Conservation (phyloP, 805 yeast species). For the Barnettozyma populi region DNA sequence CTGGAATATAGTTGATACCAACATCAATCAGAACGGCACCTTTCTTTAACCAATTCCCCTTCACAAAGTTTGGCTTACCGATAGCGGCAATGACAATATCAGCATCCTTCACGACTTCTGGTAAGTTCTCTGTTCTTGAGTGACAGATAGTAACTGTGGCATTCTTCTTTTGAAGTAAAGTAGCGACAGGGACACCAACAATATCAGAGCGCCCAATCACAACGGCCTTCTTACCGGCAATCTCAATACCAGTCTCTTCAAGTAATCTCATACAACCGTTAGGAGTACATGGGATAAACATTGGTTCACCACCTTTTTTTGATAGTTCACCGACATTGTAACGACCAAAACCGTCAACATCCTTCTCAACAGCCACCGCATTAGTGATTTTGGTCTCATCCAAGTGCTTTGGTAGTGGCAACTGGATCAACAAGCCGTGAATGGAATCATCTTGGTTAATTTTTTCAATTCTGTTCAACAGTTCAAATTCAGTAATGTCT, state of each 20-base stretch:
- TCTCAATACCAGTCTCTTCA: slow-evolving; percentile 57
- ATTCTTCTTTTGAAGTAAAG: slow-evolving; percentile 64
- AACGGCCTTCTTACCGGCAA: slow-evolving; percentile 81
- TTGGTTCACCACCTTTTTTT: slow-evolving; percentile 78
- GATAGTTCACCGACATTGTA: slow-evolving; percentile 86
- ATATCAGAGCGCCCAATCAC: slow-evolving; percentile 94
- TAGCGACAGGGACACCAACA: slow-evolving; percentile 91
- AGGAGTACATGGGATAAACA: slow-evolving; percentile 92
- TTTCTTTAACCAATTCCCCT: slow-evolving; percentile 82
- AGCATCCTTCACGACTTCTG: slow-evolving; percentile 54
- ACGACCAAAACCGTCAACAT: slow-evolving; percentile 93
- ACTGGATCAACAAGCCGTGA: slow-evolving; percentile 84
- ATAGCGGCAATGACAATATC: slow-evolving; percentile 91
- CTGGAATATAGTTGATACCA: slow-evolving; percentile 87
- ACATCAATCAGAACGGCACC: slow-evolving; percentile 90
- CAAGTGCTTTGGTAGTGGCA: slow-evolving; percentile 79
- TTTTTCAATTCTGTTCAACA: slow-evolving; percentile 51
- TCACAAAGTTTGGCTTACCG: slow-evolving; percentile 78
- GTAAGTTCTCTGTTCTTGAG: slow-evolving; percentile 61
- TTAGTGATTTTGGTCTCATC: slow-evolving; percentile 77
- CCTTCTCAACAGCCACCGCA: slow-evolving; percentile 77
- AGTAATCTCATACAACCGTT: slow-evolving; percentile 83
- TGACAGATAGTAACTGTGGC: slow-evolving; percentile 89
- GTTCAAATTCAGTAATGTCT: slow-evolving; percentile 50
- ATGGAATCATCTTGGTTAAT: slow-evolving; percentile 72